Percentiles rank a stretch among this genome's conserved stretches.
Evolutionary conservation across 1,139 yeast genomes (phyloP).

Genomic region (Yamadazyma membranifaciens): DNA sequence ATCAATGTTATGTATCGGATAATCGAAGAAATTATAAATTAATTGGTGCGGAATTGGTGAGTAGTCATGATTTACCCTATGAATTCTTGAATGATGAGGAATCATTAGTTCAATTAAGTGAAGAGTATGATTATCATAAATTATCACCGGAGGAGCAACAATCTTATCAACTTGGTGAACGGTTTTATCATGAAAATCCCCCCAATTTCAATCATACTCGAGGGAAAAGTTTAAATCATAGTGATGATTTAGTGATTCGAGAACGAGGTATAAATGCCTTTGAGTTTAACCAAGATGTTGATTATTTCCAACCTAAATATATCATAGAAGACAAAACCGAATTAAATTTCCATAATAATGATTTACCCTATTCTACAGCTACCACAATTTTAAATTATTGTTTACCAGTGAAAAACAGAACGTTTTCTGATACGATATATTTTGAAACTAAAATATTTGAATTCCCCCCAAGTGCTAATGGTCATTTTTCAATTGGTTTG

Average conservation of each 20-base stretch:
- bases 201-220: conserved; percentile 31
- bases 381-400: conserved; percentile 57
- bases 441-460: conserved; percentile 70
- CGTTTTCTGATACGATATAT: conserved; percentile 60
- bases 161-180: conserved; percentile 35
- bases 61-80: conserved; percentile 28
- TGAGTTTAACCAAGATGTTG: conserved; percentile 38
- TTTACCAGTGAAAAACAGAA: conserved; percentile 56
- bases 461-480: conserved; percentile 38
- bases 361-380: conserved; percentile 44
- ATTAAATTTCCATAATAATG: conserved; percentile 48
- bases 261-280: conserved; percentile 44
- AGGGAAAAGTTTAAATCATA: conserved; percentile 33
- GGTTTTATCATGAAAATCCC: conserved; percentile 31
- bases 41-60: conserved; percentile 19
- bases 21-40: conserved; percentile 17
- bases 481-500: conserved; percentile 71
- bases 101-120: conserved; percentile 32
- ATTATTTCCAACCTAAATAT: conserved; percentile 30
- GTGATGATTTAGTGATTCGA: conserved; percentile 31
- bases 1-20: neutral
- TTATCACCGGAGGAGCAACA: conserved; percentile 46
- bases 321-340: conserved; percentile 66
- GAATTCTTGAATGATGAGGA: conserved; percentile 47
- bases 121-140: conserved; percentile 36